Percentiles rank a stretch among this genome's conserved stretches.
These are phyloP conservation scores for Pyrenula massariospora DNA, from an alignment of 495 filamentous ascomycete species.

Conservation along the genomic window DNA sequence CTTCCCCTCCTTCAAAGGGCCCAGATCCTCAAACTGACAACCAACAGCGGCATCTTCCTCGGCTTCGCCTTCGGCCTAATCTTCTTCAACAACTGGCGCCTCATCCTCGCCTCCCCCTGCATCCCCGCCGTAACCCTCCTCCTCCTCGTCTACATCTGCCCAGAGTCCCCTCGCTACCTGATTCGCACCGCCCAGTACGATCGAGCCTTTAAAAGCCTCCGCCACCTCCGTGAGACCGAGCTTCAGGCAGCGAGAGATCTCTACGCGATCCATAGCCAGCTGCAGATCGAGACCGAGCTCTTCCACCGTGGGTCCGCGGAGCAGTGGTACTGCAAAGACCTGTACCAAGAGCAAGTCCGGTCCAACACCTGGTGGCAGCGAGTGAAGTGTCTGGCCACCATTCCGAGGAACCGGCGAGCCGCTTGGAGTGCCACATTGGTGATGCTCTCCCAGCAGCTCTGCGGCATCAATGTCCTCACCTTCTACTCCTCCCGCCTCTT, in stretches of 20 bases:
- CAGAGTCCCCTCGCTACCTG: slow-evolving; percentile 52
- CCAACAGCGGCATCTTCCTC: slow-evolving; percentile 45
- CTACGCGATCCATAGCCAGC: slow-evolving; percentile 57
- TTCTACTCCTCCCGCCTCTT: slow-evolving; percentile 63
- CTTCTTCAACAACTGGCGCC: slow-evolving; percentile 47
- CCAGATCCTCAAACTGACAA: too few relatives aligned
- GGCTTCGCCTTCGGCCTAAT: slow-evolving; percentile 47
- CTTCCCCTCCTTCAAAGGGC: too few relatives aligned
- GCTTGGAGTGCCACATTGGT: slow-evolving; percentile 43
- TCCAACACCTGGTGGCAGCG: not conserved
- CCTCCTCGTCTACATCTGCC: slow-evolving; percentile 54
- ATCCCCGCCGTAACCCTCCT: slow-evolving; percentile 57
- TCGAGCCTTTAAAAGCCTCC: slow-evolving; percentile 49
- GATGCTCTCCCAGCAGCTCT: slow-evolving; percentile 68
- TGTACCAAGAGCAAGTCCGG: slow-evolving; percentile 8
- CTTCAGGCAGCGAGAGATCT: slow-evolving; percentile 63
- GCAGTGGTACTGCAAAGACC: slow-evolving; percentile 4
- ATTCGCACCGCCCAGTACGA: slow-evolving; percentile 48
- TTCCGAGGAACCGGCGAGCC: too few relatives aligned
- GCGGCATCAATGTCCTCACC: slow-evolving; percentile 61
- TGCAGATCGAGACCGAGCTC: slow-evolving; percentile 21
- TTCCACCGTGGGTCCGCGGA: not conserved
- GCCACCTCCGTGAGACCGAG: slow-evolving; percentile 43
- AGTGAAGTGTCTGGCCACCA: too few relatives aligned
- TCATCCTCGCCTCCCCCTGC: slow-evolving; percentile 58